Base-by-base conservation (phyloP, 345 rosid genomes). In the Euclidium syriacum region DNA sequence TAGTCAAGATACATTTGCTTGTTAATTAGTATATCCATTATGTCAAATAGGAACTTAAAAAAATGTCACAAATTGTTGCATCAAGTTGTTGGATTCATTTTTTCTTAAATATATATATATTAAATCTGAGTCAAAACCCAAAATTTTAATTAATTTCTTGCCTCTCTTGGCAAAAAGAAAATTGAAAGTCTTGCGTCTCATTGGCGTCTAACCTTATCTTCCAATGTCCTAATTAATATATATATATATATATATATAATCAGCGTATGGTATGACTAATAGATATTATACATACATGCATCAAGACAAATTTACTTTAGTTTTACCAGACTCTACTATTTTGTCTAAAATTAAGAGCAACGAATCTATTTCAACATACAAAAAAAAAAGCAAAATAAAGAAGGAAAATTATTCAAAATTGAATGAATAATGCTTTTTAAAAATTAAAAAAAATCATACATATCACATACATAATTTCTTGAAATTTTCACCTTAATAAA, bases 1-100 rank as follows among this genome's bases (percentile, higher is more conserved):
- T 46, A 36, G 7, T 8, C 39, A 10, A 60, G 48, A 33, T 14
- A 27, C 64, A 35, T 52, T 42, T 70, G 62, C 64, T 70, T 47
- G 57, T 47, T 43, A 52, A 34, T 7, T 50, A 57, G 20, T 22
- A 9, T 39, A 30, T 49, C 14, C 25, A 58, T 57, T 30, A 42
- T 10, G 54, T 34, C 47, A 54, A 44, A 59, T 12, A 8, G 1
- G 40, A 30, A 50, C 52, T 32, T 38, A 20, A 10, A 15, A 14
- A 7, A 58, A 48, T 40, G 25, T 15, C 54, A 26, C 11, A 6
- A 39, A 27, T 47, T 9, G 23, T 47, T 23, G 15, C 23, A 34
- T 47, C 44, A 61, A 34, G 23, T 47, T 61, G 22, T 60, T 63
- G 38, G n/a, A 26, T 34, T 23, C 4, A 48, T 4, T 5, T 6